Conservation (phyloP, 2,329 filamentous ascomycete genomes). For the Trichoderma hamatum region DNA sequence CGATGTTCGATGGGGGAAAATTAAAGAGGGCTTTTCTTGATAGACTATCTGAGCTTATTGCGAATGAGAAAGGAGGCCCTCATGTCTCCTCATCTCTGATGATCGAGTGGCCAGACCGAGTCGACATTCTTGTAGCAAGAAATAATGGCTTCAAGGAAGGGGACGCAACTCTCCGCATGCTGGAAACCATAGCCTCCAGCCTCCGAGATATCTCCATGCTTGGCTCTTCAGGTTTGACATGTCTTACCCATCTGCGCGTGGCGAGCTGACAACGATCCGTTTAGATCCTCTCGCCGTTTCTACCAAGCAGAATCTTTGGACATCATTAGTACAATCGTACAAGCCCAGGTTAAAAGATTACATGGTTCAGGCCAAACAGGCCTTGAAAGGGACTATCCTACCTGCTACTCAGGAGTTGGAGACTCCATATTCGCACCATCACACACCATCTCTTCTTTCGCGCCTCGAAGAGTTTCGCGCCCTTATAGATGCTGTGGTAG, state of each 20-base stretch:
- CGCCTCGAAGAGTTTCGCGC: not conserved
- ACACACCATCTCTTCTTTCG: not conserved
- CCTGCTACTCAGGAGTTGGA: not conserved
- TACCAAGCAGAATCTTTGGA: not conserved
- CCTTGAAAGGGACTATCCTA: not conserved
- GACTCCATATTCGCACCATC: not conserved
- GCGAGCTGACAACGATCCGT: not conserved
- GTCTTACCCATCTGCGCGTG: not conserved
- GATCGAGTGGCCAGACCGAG: constrained; percentile 10
- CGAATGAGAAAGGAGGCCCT: constrained; percentile 10
- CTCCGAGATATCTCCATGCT: not conserved
- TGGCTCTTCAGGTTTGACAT: not conserved
- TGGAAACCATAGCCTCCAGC: not conserved
- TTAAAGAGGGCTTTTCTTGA: constrained; percentile 10
- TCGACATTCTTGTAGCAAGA: not conserved
- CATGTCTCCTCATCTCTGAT: constrained; percentile 14
- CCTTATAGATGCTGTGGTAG: not conserved
- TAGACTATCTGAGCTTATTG: constrained; percentile 7
- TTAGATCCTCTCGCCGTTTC: not conserved
- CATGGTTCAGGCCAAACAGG: not conserved
- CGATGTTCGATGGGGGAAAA: not conserved
- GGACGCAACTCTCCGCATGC: not conserved
- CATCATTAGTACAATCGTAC: not conserved
- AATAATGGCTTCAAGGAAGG: not conserved
- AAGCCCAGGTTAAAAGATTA: not conserved